phyloP scores from a whole-genome alignment of 257 asterid species.

The Salvia splendens region DNA sequence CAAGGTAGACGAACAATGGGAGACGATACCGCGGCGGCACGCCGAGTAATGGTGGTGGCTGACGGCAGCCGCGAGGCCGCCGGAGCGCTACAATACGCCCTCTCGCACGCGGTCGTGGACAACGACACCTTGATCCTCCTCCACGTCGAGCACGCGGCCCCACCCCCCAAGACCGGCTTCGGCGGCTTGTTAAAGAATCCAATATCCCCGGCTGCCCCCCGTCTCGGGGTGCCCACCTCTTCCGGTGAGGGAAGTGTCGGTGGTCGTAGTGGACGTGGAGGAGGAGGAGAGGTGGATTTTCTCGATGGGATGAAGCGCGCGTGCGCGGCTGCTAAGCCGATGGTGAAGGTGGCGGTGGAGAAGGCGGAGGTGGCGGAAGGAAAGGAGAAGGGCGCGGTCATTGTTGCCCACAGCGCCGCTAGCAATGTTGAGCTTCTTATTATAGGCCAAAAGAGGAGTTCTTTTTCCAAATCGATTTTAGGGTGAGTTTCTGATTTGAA shows the following conservation, averaged over 20 bases:
- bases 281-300: slow-evolving; percentile 42
- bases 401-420: slow-evolving; percentile 47
- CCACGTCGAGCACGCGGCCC: slow-evolving; percentile 35
- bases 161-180: slow-evolving; percentile 53
- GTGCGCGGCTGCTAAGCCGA: slow-evolving; percentile 46
- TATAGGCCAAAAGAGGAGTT: slow-evolving; percentile 57
- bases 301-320: slow-evolving; percentile 60
- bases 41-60: slow-evolving; percentile 75
- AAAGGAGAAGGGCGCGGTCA: slow-evolving; percentile 61
- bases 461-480: slow-evolving; percentile 59
- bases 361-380: slow-evolving; percentile 57
- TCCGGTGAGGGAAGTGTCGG: slow-evolving; percentile 21
- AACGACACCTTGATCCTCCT: slow-evolving; percentile 59
- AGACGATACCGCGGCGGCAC: slow-evolving; percentile 41
- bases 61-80: slow-evolving; percentile 72
- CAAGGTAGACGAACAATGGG: slow-evolving; percentile 35
- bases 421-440: slow-evolving; percentile 55
- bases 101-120: slow-evolving; percentile 62
- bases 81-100: slow-evolving; percentile 67
- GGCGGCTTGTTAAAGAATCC: slow-evolving; percentile 48
- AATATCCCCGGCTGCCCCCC: slow-evolving; percentile 19
- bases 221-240: slow-evolving; percentile 30
- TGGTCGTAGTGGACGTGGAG: slow-evolving; percentile 26
- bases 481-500: slow-evolving; percentile 41
- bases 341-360: slow-evolving; percentile 47